These are phyloP conservation scores for Cladosporium oxysporum DNA, from an alignment of 2,329 filamentous ascomycete species.

Conservation along the genomic window DNA sequence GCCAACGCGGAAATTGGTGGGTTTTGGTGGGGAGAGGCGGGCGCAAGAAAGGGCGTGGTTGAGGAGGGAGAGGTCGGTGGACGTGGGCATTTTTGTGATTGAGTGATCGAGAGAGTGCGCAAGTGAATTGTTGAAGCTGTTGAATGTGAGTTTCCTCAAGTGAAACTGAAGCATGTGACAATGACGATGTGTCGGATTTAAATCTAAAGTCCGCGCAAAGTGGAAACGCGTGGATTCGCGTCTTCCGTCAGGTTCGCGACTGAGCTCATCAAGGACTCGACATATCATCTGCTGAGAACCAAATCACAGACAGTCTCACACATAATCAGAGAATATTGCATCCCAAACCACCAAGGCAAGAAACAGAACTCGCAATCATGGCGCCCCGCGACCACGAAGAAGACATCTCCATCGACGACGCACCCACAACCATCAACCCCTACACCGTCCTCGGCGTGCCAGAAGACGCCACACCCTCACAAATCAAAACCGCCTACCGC, in stretches of 20 bases:
- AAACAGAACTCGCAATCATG: constrained; percentile 24
- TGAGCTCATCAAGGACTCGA: constrained; percentile 2
- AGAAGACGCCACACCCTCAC: constrained; percentile 68
- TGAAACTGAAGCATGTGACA: constrained; percentile 13
- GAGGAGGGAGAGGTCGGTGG: constrained; percentile 56
- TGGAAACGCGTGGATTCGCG: constrained; percentile 19
- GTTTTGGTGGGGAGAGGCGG: constrained; percentile 75
- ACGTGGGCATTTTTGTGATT: neutral
- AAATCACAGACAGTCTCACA: neutral
- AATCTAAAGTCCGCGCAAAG: neutral
- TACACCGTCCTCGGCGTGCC: constrained; percentile 78
- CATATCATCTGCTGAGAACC: neutral
- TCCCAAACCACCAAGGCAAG: neutral
- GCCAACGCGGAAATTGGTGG: constrained; percentile 91
- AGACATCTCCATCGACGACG: constrained; percentile 58
- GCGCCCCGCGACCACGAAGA: constrained; percentile 36
- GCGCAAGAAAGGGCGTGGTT: constrained; percentile 74
- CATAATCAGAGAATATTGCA: neutral
- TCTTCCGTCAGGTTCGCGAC: constrained; percentile 5
- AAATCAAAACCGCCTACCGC: constrained; percentile 89
- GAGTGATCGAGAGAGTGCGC: neutral
- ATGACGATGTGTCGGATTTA: neutral
- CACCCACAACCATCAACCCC: constrained; percentile 70
- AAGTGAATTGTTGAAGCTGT: neutral
- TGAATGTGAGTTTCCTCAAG: neutral